These are phyloP conservation scores for Fusarium lyarnte DNA, from an alignment of 2,329 filamentous ascomycete genomes.

Conservation along the genomic window DNA sequence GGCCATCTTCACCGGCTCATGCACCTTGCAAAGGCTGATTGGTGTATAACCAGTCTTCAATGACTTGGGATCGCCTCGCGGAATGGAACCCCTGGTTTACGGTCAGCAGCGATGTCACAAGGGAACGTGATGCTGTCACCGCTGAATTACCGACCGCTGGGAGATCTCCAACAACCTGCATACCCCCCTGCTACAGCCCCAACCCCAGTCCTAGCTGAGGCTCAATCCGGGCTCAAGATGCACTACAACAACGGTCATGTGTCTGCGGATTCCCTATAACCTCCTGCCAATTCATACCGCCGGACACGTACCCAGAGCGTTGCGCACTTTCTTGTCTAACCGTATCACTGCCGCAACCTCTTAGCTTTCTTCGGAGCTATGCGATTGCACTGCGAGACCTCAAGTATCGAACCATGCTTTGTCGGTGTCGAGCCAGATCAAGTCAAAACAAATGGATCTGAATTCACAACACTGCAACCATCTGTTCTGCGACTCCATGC, in stretches of 20 bases:
- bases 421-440: neutral
- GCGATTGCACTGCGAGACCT: slow-evolving; percentile 2
- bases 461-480: neutral
- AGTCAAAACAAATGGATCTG: neutral
- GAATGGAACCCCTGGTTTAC: slow-evolving; percentile 20
- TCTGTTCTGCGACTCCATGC: neutral
- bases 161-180: slow-evolving; percentile 24
- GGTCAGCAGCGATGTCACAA: slow-evolving; percentile 7
- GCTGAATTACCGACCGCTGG: slow-evolving; percentile 4
- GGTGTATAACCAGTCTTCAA: slow-evolving; percentile 29
- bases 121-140: slow-evolving; percentile 19
- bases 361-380: slow-evolving; percentile 12
- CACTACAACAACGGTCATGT: neutral
- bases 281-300: neutral
- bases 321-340: neutral
- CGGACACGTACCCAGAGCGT: neutral
- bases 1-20: slow-evolving; percentile 29
- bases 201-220: slow-evolving; percentile 11
- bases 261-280: neutral
- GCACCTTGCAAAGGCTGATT: slow-evolving; percentile 34
- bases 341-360: neutral
- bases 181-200: slow-evolving; percentile 1
- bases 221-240: slow-evolving; percentile 5
- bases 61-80: slow-evolving; percentile 33
- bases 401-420: neutral